These are phyloP conservation scores for Russula dissimulans DNA, from an alignment of 768 basidiomycete genomes.

Conservation along the genomic window DNA sequence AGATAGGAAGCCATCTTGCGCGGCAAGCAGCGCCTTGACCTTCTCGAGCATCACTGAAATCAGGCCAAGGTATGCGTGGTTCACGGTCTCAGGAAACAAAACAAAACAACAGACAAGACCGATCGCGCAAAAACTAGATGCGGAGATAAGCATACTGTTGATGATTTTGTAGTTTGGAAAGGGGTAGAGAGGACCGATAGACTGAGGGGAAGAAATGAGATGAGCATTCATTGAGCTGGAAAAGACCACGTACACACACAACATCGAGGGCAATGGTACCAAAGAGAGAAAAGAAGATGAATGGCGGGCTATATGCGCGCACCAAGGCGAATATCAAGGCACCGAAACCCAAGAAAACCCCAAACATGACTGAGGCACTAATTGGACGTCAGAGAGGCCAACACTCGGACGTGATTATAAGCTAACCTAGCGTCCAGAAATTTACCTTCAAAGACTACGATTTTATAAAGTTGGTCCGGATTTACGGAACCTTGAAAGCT, in stretches of 20 bases:
- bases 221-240: background rate
- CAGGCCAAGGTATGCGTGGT: constrained; percentile 31
- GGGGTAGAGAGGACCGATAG: constrained; percentile 43
- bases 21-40: constrained; percentile 24
- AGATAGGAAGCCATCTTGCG: constrained; percentile 28
- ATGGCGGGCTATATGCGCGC: constrained; percentile 37
- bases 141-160: constrained; percentile 35
- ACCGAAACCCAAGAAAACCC: constrained; percentile 40
- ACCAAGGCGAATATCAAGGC: constrained; percentile 35
- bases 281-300: constrained; percentile 38
- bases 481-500: constrained; percentile 30
- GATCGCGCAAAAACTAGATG: constrained; percentile 40
- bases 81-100: constrained; percentile 46
- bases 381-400: background rate
- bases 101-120: constrained; percentile 35
- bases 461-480: constrained; percentile 30
- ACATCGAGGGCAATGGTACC: constrained; percentile 40
- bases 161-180: constrained; percentile 36
- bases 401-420: background rate
- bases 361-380: constrained; percentile 38
- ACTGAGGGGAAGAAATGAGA: constrained; percentile 22
- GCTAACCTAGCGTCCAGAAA: constrained; percentile 38
- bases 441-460: constrained; percentile 37
- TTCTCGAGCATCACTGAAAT: constrained; percentile 26
- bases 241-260: constrained; percentile 28